Evolutionary conservation across 176 grass and related monocot species (phyloP).

Genomic region (Bonia amplexicaulis): DNA sequence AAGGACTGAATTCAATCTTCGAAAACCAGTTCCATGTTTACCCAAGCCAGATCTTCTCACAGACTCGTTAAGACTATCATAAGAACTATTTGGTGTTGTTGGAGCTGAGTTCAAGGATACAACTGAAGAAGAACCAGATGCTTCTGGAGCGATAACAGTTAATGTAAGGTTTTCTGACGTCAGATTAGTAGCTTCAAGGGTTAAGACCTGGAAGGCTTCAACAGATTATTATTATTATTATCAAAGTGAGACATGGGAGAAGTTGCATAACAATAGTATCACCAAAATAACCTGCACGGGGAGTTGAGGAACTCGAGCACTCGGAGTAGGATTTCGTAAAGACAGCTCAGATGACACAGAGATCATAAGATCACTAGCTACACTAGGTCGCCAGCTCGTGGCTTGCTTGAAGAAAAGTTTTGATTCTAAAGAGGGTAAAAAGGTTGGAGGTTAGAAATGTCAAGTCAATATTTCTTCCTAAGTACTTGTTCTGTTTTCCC

Average conservation of each 20-base stretch:
- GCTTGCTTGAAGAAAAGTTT: constrained; percentile 95
- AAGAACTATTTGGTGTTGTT: constrained; percentile 48
- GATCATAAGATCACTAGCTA: constrained; percentile 87
- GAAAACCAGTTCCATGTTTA: constrained; percentile 34
- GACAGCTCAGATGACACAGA: constrained; percentile 70
- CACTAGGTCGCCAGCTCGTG: constrained; percentile 76
- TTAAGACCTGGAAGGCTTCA: constrained; percentile 75
- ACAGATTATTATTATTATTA: neutral
- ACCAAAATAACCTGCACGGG: constrained; percentile 72
- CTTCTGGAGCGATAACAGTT: constrained; percentile 89
- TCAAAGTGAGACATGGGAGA: constrained; percentile 8
- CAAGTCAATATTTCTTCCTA: neutral
- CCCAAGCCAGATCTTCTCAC: constrained; percentile 34
- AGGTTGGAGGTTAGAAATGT: constrained; percentile 31
- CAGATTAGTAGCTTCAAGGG: constrained; percentile 94
- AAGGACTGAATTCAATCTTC: constrained; percentile 42
- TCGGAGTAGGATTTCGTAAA: constrained; percentile 50
- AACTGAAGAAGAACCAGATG: constrained; percentile 77
- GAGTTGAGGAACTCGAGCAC: constrained; percentile 66
- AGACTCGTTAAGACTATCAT: constrained; percentile 46
- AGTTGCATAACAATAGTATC: neutral
- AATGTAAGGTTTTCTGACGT: constrained; percentile 87
- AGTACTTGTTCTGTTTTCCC: neutral
- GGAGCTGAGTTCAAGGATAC: constrained; percentile 80
- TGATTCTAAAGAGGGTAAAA: constrained; percentile 61